Conservation (phyloP, 768 basidiomycete genomes). For the Gymnopilus dilepis region DNA sequence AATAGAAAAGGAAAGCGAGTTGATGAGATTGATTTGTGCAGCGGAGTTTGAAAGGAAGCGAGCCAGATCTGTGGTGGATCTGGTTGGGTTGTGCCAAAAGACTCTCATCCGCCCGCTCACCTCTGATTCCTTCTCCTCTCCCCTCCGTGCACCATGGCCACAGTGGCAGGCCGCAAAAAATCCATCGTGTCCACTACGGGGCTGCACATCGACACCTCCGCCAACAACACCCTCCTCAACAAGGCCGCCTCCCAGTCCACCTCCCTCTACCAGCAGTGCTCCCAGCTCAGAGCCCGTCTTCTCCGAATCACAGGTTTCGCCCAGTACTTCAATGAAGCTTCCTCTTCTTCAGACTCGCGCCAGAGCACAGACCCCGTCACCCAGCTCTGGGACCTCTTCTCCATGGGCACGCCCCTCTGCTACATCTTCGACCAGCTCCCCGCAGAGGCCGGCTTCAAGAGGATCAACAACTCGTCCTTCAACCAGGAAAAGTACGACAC, state of each 20-base stretch:
- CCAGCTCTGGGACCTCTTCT: conserved; percentile 93
- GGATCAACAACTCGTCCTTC: conserved; percentile 68
- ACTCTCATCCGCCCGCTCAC: conserved; percentile 24
- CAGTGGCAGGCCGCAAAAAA: conserved; percentile 77
- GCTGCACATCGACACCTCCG: conserved; percentile 73
- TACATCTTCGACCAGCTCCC: conserved; percentile 95
- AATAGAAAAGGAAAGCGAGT: conserved; percentile 22
- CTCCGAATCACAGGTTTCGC: conserved; percentile 78
- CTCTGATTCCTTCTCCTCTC: conserved; percentile 21
- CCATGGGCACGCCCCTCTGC: conserved; percentile 91
- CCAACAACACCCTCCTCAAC: conserved; percentile 88
- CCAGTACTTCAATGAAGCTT: conserved; percentile 68
- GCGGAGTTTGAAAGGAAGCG: conserved; percentile 31
- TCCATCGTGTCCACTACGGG: conserved; percentile 70
- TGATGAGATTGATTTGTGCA: conserved; percentile 21
- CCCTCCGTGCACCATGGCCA: conserved; percentile 47
- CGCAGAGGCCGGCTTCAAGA: conserved; percentile 59
- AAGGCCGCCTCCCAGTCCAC: conserved; percentile 87
- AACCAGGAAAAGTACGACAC: conserved; percentile 67
- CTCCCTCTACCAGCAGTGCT: conserved; percentile 93
- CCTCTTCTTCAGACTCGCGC: conserved; percentile 61
- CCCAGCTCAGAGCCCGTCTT: conserved; percentile 74
- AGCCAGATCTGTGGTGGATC: conserved; percentile 24
- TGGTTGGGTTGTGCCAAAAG: conserved; percentile 4
- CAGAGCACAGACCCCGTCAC: conserved; percentile 91